Conservation (phyloP, 352 stramenopile species). For the Stephanocyclus meneghinianus region DNA sequence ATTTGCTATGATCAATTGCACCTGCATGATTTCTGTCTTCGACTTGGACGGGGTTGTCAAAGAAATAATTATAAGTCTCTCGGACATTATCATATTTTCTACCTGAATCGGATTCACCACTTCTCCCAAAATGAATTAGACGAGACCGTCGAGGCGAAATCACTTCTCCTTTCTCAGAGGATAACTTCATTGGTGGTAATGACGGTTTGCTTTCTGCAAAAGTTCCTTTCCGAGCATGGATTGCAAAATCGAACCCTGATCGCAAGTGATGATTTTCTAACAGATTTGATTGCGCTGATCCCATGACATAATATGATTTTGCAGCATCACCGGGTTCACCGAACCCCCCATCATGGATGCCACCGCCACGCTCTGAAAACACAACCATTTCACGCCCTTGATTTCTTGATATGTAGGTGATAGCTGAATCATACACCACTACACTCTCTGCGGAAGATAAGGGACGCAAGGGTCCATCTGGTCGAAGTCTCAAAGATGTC, state of each 20-base stretch:
- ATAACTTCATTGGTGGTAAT: constrained; percentile 33
- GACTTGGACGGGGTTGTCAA: constrained; percentile 4
- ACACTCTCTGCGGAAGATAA: constrained; percentile 49
- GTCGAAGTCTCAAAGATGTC: constrained; percentile 37
- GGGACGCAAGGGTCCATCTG: constrained; percentile 44
- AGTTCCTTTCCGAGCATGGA: constrained; percentile 47
- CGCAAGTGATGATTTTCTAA: constrained; percentile 11
- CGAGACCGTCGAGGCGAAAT: constrained; percentile 37
- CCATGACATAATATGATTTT: constrained; percentile 31
- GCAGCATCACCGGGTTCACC: constrained; percentile 10
- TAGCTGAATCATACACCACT: constrained; percentile 70
- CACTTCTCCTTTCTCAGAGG: constrained; percentile 12
- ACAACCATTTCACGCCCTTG: constrained; percentile 55
- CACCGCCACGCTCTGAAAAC: constrained; percentile 58
- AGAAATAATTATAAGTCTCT: constrained; percentile 68
- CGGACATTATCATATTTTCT: constrained; percentile 62
- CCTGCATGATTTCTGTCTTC: not conserved
- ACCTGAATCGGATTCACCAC: constrained; percentile 29
- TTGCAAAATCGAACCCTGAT: constrained; percentile 40
- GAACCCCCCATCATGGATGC: not conserved
- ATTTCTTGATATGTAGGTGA: constrained; percentile 59
- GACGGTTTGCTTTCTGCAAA: constrained; percentile 8
- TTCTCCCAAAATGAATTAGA: constrained; percentile 67
- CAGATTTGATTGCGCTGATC: constrained; percentile 16
- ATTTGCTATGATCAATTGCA: not conserved